phyloP scores from a whole-genome alignment of 2,329 filamentous ascomycete genomes.

The Pseudogymnoascus sp. region DNA sequence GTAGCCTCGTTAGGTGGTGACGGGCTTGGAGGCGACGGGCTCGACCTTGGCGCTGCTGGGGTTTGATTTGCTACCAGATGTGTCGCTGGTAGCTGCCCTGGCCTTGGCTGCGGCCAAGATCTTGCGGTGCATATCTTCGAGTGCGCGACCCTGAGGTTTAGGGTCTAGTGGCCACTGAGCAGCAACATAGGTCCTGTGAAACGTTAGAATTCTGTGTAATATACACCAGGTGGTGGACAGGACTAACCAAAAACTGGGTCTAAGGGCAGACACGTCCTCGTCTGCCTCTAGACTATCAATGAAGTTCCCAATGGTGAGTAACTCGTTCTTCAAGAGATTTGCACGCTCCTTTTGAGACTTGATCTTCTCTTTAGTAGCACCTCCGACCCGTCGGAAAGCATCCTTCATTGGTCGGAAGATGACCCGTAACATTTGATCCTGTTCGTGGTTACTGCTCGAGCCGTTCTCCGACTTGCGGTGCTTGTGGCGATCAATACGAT shows the following conservation, averaged over 20 bases:
- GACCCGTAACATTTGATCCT: constrained; percentile 35
- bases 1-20: neutral
- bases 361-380: constrained; percentile 53
- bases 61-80: neutral
- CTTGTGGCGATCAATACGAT: constrained; percentile 43
- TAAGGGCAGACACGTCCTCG: constrained; percentile 21
- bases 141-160: constrained; percentile 19
- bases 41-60: neutral
- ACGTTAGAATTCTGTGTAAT: neutral
- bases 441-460: constrained; percentile 20
- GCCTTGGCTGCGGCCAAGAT: constrained; percentile 16
- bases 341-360: constrained; percentile 55
- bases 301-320: constrained; percentile 55
- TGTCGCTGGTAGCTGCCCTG: neutral
- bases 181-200: constrained; percentile 26
- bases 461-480: constrained; percentile 46
- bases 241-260: constrained; percentile 26
- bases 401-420: constrained; percentile 49
- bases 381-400: constrained; percentile 50
- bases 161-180: constrained; percentile 27
- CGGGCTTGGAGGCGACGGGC: neutral
- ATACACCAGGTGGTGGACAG: neutral
- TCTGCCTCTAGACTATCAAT: constrained; percentile 37
- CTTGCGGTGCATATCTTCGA: constrained; percentile 26
- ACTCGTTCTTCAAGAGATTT: constrained; percentile 50